Evolutionary conservation across 176 grass and related monocot genomes (phyloP), one percentile per base, ranked within the genome.

Genomic region (Triticum urartu): DNA sequence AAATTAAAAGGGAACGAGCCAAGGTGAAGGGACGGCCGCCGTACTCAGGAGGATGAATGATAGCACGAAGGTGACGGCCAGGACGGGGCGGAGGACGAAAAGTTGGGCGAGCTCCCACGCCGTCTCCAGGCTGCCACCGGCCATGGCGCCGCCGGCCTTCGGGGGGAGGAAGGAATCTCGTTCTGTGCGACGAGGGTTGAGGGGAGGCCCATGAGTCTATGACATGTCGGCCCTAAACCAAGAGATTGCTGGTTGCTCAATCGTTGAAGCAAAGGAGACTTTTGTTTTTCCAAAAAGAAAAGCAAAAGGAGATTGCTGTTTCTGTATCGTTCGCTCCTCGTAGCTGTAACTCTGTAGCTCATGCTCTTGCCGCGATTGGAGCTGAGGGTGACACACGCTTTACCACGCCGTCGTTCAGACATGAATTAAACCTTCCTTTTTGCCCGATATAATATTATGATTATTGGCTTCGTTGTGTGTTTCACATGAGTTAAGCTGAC

Each of bases 1-100:
- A 14, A 10, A 66, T 54, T 54, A 18, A 21, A 9, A 21, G 20
- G 56, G 21, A 26, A 60, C 21, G 50, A 35, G 12, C 33, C 56
- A 59, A 21, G 56, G 56, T 59, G 56, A 59, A 21, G 33, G 64
- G 5, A 5, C 18, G 63, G 73, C 75, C 17, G 30, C 18, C 87
- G 72, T 88, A 97, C 97, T 97, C 54, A 99, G 77, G 50, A 91
- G 68, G 73, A 97, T 90, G 60, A 99, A 75, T 66, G 83, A 79
- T 68, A 99, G 5, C 86, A 99, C 89, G 87, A 99, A 97, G 39
- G 62, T 7, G 33, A 99, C 12, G 35, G 92, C 94, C 38, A 99
- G 77, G 45, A 99, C 62, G 22, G 97, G 97, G 1, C 94, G 97
- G 85, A 97, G 15, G 64, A 96, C n/a, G 81, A 90, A 90, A 32